Evolutionary conservation across 176 grass and related monocot species (phyloP).

Genomic region (Zea luxurians): DNA sequence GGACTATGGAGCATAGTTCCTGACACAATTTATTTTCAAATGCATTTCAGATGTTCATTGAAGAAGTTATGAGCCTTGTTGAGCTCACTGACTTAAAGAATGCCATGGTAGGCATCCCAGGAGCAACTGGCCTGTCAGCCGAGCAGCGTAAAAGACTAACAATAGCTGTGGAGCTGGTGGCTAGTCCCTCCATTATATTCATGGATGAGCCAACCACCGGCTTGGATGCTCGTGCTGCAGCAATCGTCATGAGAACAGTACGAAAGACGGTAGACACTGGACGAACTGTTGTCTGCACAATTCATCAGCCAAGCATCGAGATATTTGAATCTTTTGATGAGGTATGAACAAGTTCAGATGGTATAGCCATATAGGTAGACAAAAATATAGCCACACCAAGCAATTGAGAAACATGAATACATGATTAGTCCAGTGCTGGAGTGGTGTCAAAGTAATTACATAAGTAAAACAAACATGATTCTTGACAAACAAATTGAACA

Average conservation of each 20-base stretch:
- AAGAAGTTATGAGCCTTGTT: slow-evolving; percentile 88
- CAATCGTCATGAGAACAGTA: slow-evolving; percentile 92
- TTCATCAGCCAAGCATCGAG: slow-evolving; percentile 93
- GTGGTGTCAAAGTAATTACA: slow-evolving; percentile 19
- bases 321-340: slow-evolving; percentile 99
- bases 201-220: slow-evolving; percentile 93
- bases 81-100: slow-evolving; percentile 73
- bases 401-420: slow-evolving; percentile 11
- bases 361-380: slow-evolving; percentile 2
- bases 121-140: slow-evolving; percentile 66
- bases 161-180: slow-evolving; percentile 86
- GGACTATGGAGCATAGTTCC: slow-evolving; percentile 11
- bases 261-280: slow-evolving; percentile 95
- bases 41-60: slow-evolving; percentile 75
- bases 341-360: slow-evolving; percentile 44
- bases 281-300: slow-evolving; percentile 88
- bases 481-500: background rate
- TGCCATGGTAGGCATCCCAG: slow-evolving; percentile 74
- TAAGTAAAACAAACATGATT: slow-evolving; percentile 17
- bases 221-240: slow-evolving; percentile 86
- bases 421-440: background rate
- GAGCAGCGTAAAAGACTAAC: slow-evolving; percentile 90
- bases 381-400: background rate
- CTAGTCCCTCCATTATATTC: slow-evolving; percentile 92
- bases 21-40: slow-evolving; percentile 29